A percentile compares a stretch with the other conserved stretches of the same genome.
Evolutionary conservation across 805 yeast genomes (phyloP).

Genomic region (Ogataea ramenticola): DNA sequence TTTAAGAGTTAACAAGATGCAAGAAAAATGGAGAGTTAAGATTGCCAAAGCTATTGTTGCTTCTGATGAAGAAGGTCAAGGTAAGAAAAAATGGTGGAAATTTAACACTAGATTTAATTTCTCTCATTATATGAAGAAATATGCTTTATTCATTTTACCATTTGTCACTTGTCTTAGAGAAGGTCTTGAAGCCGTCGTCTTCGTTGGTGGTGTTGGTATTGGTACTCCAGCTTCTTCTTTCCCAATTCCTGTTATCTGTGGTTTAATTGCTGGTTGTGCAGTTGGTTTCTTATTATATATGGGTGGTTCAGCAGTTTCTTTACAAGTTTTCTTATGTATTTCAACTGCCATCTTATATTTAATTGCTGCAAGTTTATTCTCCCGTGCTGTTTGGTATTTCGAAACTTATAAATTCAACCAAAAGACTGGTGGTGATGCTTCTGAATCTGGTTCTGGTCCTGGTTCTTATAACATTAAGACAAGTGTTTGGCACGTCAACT

Average conservation of each 20-base stretch:
- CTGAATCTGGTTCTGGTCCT: slow-evolving; percentile 89
- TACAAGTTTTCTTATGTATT: slow-evolving; percentile 78
- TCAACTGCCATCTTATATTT: slow-evolving; percentile 87
- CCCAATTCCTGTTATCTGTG: slow-evolving; percentile 90
- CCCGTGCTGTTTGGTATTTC: slow-evolving; percentile 89
- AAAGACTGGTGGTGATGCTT: slow-evolving; percentile 87
- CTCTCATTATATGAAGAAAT: slow-evolving; percentile 57
- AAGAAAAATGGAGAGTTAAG: slow-evolving; percentile 93
- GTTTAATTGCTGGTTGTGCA: slow-evolving; percentile 68
- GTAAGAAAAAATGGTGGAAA: background rate
- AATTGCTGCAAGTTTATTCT: slow-evolving; percentile 87
- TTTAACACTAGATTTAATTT: slow-evolving; percentile 48
- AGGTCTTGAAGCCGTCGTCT: slow-evolving; percentile 94
- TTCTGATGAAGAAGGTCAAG: slow-evolving; percentile 40
- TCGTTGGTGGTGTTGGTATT: slow-evolving; percentile 93
- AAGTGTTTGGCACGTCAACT: slow-evolving; percentile 93
- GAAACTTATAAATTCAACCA: slow-evolving; percentile 59
- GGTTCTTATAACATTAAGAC: slow-evolving; percentile 82
- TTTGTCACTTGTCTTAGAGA: slow-evolving; percentile 90
- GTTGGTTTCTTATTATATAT: slow-evolving; percentile 71
- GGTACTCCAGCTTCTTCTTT: slow-evolving; percentile 47
- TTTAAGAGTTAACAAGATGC: slow-evolving; percentile 94
- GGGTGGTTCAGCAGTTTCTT: slow-evolving; percentile 76
- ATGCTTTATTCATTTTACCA: slow-evolving; percentile 85
- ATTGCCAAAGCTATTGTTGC: slow-evolving; percentile 78